A percentile compares a stretch with the other conserved stretches of the same genome.
Evolutionary conservation across 2,329 filamentous ascomycete genomes (phyloP).

Genomic region (Zymoseptoria ardabiliae): DNA sequence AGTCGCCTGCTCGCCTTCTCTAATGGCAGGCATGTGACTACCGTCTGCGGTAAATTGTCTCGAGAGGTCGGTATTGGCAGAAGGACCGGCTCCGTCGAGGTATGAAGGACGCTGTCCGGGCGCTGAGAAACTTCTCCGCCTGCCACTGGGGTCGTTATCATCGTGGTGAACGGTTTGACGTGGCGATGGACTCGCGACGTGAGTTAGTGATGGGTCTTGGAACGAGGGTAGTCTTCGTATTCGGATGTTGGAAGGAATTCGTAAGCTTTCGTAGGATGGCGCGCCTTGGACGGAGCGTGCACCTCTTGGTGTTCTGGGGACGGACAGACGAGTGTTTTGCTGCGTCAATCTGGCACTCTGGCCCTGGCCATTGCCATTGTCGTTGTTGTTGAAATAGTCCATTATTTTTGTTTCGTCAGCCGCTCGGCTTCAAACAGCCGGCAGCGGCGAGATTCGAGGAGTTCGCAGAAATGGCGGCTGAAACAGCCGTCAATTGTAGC

Average conservation of each 20-base stretch:
- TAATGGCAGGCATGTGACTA: constrained; percentile 23
- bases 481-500: not conserved
- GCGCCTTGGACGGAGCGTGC: constrained; percentile 14
- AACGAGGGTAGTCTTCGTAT: constrained; percentile 26
- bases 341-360: constrained; percentile 8
- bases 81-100: constrained; percentile 7
- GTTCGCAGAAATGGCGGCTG: not conserved
- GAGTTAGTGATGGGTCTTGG: constrained; percentile 12
- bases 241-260: constrained; percentile 27
- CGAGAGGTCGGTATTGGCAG: constrained; percentile 13
- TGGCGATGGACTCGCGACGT: constrained; percentile 4
- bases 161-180: constrained; percentile 9
- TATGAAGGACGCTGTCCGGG: constrained; percentile 19
- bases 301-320: constrained; percentile 10
- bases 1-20: constrained; percentile 19
- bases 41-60: constrained; percentile 20
- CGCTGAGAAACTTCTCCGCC: constrained; percentile 27
- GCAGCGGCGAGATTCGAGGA: not conserved
- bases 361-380: constrained; percentile 1
- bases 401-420: constrained; percentile 5
- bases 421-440: not conserved
- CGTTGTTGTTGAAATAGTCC: constrained; percentile 22
- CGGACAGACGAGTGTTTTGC: constrained; percentile 11
- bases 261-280: constrained; percentile 24
- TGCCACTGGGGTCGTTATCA: constrained; percentile 15